Percentiles rank a stretch among this genome's conserved stretches.
Evolutionary conservation across 495 filamentous ascomycete genomes (phyloP).

Genomic region (Aspergillus ostianus): DNA sequence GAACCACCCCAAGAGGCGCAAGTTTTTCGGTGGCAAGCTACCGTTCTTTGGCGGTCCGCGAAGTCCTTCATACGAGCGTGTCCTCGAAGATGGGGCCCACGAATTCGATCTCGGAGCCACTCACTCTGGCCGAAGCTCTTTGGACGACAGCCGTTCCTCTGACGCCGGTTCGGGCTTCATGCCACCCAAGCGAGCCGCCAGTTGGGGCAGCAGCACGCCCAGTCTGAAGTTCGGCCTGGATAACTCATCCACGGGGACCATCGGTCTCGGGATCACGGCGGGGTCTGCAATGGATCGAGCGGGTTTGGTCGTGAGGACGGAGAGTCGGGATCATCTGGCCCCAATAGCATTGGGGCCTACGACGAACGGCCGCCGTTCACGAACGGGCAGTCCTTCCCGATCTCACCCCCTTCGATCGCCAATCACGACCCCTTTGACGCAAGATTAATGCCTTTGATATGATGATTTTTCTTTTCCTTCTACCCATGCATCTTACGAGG

Average conservation of each 20-base stretch:
- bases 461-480: constrained; percentile 11
- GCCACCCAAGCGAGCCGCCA: constrained; percentile 38
- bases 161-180: constrained; percentile 31
- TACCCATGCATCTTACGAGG: constrained; percentile 1
- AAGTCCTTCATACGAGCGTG: constrained; percentile 74
- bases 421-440: constrained; percentile 37
- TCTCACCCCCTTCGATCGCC: constrained; percentile 44
- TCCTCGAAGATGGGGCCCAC: constrained; percentile 71
- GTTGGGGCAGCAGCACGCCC: constrained; percentile 40
- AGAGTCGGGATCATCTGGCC: constrained; percentile 72
- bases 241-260: constrained; percentile 50
- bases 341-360: constrained; percentile 43
- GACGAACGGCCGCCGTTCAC: constrained; percentile 44
- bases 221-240: constrained; percentile 59
- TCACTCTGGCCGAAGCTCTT: constrained; percentile 56
- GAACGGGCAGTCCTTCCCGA: constrained; percentile 45
- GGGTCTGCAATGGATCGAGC: constrained; percentile 63
- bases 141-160: constrained; percentile 40
- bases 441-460: constrained; percentile 37
- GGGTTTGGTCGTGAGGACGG: constrained; percentile 73
- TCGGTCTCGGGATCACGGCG: constrained; percentile 48
- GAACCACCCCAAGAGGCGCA: constrained; percentile 50
- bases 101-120: constrained; percentile 71
- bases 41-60: constrained; percentile 53
- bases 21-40: constrained; percentile 50